Conservation (phyloP, 805 yeast species). For the Saccharomyces cerevisiae region DNA sequence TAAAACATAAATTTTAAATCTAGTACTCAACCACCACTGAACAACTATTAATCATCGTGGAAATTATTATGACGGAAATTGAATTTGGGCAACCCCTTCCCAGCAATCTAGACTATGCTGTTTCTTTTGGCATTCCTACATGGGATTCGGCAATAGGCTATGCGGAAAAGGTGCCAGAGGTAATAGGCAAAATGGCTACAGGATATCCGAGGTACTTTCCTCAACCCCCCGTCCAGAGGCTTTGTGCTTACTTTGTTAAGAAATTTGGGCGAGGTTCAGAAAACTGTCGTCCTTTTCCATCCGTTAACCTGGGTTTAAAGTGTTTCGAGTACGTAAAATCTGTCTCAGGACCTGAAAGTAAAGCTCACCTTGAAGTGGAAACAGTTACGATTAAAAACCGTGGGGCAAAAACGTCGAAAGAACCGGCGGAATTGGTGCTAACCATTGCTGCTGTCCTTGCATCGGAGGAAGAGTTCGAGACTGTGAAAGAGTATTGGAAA, state of each 20-base stretch:
- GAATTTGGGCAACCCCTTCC: conserved; percentile 16
- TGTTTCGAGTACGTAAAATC: conserved; percentile 63
- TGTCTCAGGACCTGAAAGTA: conserved; percentile 5
- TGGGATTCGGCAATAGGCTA: conserved; percentile 89
- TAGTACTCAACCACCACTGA: background rate
- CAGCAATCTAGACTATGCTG: conserved; percentile 51
- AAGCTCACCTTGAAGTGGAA: conserved; percentile 9
- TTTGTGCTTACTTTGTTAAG: conserved; percentile 42
- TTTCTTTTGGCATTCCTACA: conserved; percentile 83
- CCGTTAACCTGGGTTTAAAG: conserved; percentile 58
- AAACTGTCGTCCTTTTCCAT: conserved; percentile 59
- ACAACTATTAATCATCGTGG: background rate
- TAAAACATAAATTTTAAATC: background rate
- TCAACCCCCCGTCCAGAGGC: conserved; percentile 49
- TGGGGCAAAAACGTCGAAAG: conserved; percentile 46
- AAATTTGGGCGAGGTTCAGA: conserved; percentile 72
- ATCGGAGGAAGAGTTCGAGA: conserved; percentile 45
- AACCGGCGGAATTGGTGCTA: conserved; percentile 45
- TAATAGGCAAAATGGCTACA: conserved; percentile 63
- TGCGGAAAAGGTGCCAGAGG: conserved; percentile 81
- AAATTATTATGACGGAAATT: conserved; percentile 8
- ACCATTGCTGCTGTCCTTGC: conserved; percentile 57
- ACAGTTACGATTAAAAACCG: conserved; percentile 6
- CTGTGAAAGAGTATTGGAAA: conserved; percentile 87
- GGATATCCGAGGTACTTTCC: conserved; percentile 85